Conservation (phyloP, 2,329 filamentous ascomycete genomes). For the Phyllosticta ampelicida region DNA sequence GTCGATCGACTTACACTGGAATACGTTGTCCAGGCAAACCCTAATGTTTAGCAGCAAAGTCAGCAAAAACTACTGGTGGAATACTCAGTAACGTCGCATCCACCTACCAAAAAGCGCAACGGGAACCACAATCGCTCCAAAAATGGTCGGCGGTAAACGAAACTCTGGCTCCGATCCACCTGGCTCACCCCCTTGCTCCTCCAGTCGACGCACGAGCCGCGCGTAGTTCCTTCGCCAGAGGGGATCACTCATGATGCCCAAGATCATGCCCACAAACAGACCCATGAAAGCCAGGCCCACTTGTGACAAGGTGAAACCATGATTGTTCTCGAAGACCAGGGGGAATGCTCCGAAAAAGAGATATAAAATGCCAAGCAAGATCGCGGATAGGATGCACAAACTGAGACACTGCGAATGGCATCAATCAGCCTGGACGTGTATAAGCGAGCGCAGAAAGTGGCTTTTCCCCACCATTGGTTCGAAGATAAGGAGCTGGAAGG, state of each 20-base stretch:
- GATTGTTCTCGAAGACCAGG: constrained; percentile 62
- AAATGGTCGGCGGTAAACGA: constrained; percentile 57
- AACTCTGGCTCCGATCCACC: constrained; percentile 73
- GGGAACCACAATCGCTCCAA: constrained; percentile 67
- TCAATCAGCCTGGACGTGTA: background rate
- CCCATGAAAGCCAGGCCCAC: constrained; percentile 69
- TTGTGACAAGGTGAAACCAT: constrained; percentile 71
- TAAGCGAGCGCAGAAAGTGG: background rate
- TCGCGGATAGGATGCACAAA: constrained; percentile 71
- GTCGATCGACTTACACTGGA: constrained; percentile 58
- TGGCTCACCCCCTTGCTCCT: constrained; percentile 39
- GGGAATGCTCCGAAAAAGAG: constrained; percentile 86
- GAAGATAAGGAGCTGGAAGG: constrained; percentile 66
- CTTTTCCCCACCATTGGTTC: constrained; percentile 58
- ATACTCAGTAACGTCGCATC: background rate
- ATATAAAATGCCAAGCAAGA: constrained; percentile 80
- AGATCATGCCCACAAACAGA: constrained; percentile 56
- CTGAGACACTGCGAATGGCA: constrained; percentile 44
- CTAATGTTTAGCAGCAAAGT: constrained; percentile 21
- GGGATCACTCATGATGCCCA: constrained; percentile 52
- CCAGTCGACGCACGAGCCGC: constrained; percentile 45
- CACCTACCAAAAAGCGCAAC: constrained; percentile 63
- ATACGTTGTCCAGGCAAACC: constrained; percentile 77
- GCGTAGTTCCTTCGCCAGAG: constrained; percentile 54
- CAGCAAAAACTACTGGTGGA: constrained; percentile 15